phyloP scores from a whole-genome alignment of 2,329 filamentous ascomycete genomes.

The Pseudogymnoascus sp. region DNA sequence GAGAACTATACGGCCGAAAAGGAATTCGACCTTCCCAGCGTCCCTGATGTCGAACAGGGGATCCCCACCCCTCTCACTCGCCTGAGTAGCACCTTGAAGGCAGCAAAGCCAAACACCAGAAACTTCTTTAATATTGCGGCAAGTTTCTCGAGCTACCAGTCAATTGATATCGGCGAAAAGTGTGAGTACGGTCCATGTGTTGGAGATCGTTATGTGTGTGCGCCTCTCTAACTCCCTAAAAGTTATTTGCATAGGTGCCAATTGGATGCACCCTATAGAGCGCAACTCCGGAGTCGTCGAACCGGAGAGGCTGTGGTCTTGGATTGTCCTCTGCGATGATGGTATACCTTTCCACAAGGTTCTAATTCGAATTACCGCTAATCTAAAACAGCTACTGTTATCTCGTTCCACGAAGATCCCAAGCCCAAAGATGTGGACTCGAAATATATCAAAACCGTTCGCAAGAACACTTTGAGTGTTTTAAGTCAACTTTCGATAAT shows the following conservation, averaged over 20 bases:
- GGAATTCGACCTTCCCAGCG: conserved; percentile 11
- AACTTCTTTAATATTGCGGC: conserved; percentile 47
- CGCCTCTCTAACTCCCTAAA: conserved; percentile 15
- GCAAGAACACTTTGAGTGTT: conserved; percentile 47
- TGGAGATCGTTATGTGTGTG: neutral
- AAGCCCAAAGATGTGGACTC: conserved; percentile 29
- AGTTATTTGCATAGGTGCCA: conserved; percentile 66
- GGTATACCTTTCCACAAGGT: conserved; percentile 29
- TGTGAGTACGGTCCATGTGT: conserved; percentile 36
- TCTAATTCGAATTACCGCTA: conserved; percentile 10
- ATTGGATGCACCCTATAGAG: conserved; percentile 45
- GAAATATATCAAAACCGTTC: conserved; percentile 31
- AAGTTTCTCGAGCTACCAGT: conserved; percentile 68
- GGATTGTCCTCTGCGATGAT: conserved; percentile 61
- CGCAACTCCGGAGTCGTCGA: conserved; percentile 25
- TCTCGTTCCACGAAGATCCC: conserved; percentile 58
- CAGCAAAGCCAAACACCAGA: neutral
- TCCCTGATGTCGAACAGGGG: conserved; percentile 16
- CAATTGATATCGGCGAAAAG: conserved; percentile 57
- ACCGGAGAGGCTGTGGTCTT: conserved; percentile 51
- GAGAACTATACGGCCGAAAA: conserved; percentile 10
- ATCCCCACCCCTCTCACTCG: conserved; percentile 18
- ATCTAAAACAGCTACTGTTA: conserved; percentile 47
- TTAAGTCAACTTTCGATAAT: conserved; percentile 51
- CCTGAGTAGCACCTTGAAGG: conserved; percentile 6